Base-by-base conservation (phyloP, 2,329 filamentous ascomycete genomes). In the Stagonosporopsis vannaccii region DNA sequence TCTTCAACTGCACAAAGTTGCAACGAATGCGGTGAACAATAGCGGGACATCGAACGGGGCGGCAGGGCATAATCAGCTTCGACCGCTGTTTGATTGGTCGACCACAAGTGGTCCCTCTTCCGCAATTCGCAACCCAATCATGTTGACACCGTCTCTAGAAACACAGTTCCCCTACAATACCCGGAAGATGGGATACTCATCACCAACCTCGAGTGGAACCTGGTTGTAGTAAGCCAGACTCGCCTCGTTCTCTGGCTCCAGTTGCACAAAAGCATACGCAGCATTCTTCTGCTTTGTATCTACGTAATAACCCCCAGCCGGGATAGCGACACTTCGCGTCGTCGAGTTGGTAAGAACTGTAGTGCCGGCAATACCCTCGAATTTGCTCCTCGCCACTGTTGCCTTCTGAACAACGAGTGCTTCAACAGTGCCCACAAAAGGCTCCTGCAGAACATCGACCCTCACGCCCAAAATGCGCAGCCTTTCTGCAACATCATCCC, bases 221-320 rank as follows among this genome's bases (percentile, higher is more conserved):
- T 62, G 60, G 46, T 63, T 66, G 37, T 67, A 70, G 17, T 52
- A 57, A 4, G 59, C 67, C 46, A 61, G 61, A 47, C 59, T 64
- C 41, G 64, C 63, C 37, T 63, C 59, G 23, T 61, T 65, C 62
- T 69, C 67, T n/a, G 67, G 67, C 53, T 70, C 64, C 22, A 69
- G 41, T 12, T 62, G 51, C 23, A 62, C 58, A 55, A 68, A 67
- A 9, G 65, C 62, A 60, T 66, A 61, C 15, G 59, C 65, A 17
- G 64, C 66, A 44, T 68, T 68, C 58, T 63, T 65, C 55, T 68
- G 67, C 54, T 56, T 60, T 4, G 64, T 67, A 39, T 61, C 59
- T 23, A 70, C 60, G 33, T 59, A 56, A 37, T 61, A 68, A 2
- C 59, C 65, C 0, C 65, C 67, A 4, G 51, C 56, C 5, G 67